These are phyloP conservation scores for Fraxinus platypoda DNA, from an alignment of 305 asterid genomes.

Conservation along the genomic window DNA sequence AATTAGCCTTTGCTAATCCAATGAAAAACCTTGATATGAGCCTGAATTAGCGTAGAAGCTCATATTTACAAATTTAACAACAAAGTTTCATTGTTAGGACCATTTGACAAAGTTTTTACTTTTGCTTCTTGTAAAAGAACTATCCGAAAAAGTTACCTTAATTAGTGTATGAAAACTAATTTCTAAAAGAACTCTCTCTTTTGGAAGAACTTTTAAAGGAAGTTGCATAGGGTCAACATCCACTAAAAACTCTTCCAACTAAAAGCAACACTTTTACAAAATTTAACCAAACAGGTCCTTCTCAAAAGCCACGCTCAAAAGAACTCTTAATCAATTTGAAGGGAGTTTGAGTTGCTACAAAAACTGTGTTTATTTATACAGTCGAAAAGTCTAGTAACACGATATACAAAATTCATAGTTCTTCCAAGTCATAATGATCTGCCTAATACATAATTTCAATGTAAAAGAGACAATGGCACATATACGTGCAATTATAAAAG, in stretches of 20 bases:
- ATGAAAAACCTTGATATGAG: neutral
- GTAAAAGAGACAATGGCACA: neutral
- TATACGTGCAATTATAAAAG: neutral
- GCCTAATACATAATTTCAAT: neutral
- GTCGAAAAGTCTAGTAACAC: neutral
- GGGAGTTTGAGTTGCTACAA: neutral
- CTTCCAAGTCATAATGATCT: neutral
- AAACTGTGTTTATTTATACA: neutral
- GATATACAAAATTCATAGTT: neutral
- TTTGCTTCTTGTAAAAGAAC: neutral
- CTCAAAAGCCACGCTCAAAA: neutral
- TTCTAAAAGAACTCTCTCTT: neutral
- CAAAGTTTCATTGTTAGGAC: neutral
- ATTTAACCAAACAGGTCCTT: neutral
- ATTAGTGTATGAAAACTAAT: neutral
- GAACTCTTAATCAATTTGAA: neutral
- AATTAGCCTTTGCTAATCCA: conserved; percentile 7
- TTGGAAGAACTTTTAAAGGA: neutral
- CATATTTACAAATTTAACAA: neutral
- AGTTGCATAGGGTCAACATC: neutral
- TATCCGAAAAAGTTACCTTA: neutral
- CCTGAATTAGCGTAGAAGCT: neutral
- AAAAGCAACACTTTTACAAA: neutral
- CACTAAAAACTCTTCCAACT: neutral
- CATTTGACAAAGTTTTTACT: neutral